Base-by-base conservation (phyloP, 106 monocot genomes). In the Phalaenopsis aphrodite region DNA sequence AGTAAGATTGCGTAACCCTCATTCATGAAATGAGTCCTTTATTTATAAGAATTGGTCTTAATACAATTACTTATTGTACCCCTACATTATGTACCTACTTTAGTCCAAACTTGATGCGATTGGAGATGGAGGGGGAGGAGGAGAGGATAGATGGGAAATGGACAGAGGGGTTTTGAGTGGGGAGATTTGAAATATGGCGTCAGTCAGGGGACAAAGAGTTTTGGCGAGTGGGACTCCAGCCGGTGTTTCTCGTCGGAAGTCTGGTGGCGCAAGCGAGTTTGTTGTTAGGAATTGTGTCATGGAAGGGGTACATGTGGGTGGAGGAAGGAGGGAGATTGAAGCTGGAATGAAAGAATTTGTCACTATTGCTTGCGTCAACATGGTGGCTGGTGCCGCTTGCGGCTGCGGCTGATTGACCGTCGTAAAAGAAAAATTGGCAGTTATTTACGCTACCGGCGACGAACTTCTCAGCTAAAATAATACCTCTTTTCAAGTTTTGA, bases 321-420 rank as follows among this genome's bases (percentile, higher is more conserved):
- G 95, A 96, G 81, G 95, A 96, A 41, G 77, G 79, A n/a, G 91
- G 95, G 2, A 85, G 89, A 76, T 73, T 95, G 67, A 93, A 86
- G 77, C 79, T 95, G 5, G 95, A 93, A 0, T 95, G 95, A 93
- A 95, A 95, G 88, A 89, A 93, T 56, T 83, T 93, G 24, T 84
- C 95, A 16, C 72, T 93, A 68, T 88, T 95, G 74, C 91, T 91
- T 0, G 95, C 95, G 11, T 95, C 93, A 15, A 89, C 93, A 6
- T 95, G 95, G 95, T 81, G 55, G 52, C 81, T 71, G 57, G 57
- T 46, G 1, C 30, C 30, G 30, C 30, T 30, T 30, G 30, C 30
- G 0, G 30, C 30, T 30, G 30, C 30, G 30, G 30, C 30, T 30
- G 30, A 30, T 30, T 30, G 30, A 0, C 30, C 30, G 30, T 30